phyloP scores from a whole-genome alignment of 2,329 filamentous ascomycete genomes.

The Massarina eburnea region DNA sequence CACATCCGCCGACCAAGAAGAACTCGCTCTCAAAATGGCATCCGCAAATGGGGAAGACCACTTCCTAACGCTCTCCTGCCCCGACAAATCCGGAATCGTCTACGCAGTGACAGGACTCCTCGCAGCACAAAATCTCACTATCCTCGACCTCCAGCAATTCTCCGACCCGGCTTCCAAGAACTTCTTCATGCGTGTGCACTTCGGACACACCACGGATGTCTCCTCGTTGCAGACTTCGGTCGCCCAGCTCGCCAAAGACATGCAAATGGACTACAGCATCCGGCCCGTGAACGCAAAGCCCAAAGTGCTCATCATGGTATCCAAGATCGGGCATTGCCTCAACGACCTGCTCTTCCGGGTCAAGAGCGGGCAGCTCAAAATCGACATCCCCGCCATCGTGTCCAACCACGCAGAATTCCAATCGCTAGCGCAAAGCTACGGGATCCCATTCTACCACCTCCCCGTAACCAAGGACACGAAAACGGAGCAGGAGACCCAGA shows the following conservation, averaged over 20 bases:
- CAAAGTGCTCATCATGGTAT: slow-evolving; percentile 83
- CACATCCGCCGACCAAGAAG: slow-evolving; percentile 16
- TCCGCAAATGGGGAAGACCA: slow-evolving; percentile 36
- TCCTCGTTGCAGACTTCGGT: slow-evolving; percentile 58
- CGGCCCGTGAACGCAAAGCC: slow-evolving; percentile 69
- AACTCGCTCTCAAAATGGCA: slow-evolving; percentile 25
- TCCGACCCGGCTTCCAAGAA: slow-evolving; percentile 71
- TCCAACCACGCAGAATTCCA: slow-evolving; percentile 80
- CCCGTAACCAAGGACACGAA: slow-evolving; percentile 81
- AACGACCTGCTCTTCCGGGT: slow-evolving; percentile 82
- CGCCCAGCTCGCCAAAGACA: slow-evolving; percentile 60
- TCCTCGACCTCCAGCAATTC: slow-evolving; percentile 83
- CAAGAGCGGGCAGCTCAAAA: slow-evolving; percentile 70
- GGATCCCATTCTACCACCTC: slow-evolving; percentile 77
- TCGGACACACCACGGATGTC: slow-evolving; percentile 60
- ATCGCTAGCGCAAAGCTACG: slow-evolving; percentile 69
- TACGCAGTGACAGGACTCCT: slow-evolving; percentile 81
- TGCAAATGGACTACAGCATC: slow-evolving; percentile 72
- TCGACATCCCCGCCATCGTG: slow-evolving; percentile 76
- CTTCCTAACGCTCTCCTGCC: slow-evolving; percentile 75
- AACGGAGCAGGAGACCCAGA: slow-evolving; percentile 67
- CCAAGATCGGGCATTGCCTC: slow-evolving; percentile 83
- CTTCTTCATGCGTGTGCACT: slow-evolving; percentile 90
- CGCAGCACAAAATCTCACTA: slow-evolving; percentile 73
- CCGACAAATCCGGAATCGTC: slow-evolving; percentile 82